Evolutionary conservation across 768 basidiomycete genomes (phyloP).

Genomic region (Lentinula raphanica): DNA sequence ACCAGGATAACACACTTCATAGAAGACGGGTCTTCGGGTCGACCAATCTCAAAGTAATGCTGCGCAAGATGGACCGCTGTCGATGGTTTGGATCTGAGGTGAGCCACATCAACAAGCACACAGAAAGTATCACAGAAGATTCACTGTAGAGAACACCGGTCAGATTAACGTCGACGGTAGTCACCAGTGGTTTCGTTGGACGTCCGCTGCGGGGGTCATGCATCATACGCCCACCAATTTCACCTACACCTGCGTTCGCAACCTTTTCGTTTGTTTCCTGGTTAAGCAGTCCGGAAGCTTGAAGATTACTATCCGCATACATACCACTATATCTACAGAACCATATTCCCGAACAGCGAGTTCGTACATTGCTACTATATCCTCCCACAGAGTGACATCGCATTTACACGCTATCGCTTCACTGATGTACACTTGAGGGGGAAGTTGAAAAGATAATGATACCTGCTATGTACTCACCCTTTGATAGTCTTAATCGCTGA

Average conservation of each 20-base stretch:
- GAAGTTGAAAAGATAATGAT: background rate
- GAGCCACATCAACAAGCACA: background rate
- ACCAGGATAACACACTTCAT: slow-evolving; percentile 27
- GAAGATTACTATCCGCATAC: slow-evolving; percentile 10
- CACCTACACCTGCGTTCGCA: slow-evolving; percentile 46
- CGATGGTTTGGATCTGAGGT: background rate
- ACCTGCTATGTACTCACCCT: slow-evolving; percentile 40
- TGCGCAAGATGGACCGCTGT: slow-evolving; percentile 26
- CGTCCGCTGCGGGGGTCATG: slow-evolving; percentile 3
- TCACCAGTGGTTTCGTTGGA: slow-evolving; percentile 17
- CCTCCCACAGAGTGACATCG: slow-evolving; percentile 50
- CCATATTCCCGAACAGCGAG: slow-evolving; percentile 40
- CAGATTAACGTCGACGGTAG: slow-evolving; percentile 26
- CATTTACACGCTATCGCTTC: slow-evolving; percentile 37
- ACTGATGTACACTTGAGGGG: slow-evolving; percentile 21
- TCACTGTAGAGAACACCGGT: slow-evolving; percentile 25
- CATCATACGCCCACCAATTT: slow-evolving; percentile 23
- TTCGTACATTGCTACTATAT: slow-evolving; percentile 48
- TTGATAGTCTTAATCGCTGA: slow-evolving; percentile 28
- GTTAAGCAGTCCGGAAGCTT: background rate
- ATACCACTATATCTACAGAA: slow-evolving; percentile 49
- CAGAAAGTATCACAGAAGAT: background rate
- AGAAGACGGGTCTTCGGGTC: background rate
- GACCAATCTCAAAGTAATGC: slow-evolving; percentile 22
- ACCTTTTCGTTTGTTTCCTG: slow-evolving; percentile 24